Evolutionary conservation across 169 alveolate genomes (phyloP).

Genomic region (Eimeria maxima): DNA sequence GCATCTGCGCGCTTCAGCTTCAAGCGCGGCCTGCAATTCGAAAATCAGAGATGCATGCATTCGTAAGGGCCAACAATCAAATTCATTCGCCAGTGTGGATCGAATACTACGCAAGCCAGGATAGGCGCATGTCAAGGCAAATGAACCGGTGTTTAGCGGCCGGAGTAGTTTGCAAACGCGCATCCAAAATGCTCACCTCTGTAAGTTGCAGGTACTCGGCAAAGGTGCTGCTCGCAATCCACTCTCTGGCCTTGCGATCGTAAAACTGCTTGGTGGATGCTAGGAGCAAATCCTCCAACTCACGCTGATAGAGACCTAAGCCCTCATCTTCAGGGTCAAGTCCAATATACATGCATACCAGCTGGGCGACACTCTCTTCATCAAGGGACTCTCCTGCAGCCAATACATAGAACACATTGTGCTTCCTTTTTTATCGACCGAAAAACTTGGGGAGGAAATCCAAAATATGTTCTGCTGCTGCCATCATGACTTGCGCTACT

Average conservation of each 20-base stretch:
- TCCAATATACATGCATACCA: constrained; percentile 81
- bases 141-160: background rate
- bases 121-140: background rate
- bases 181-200: constrained; percentile 68
- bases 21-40: constrained; percentile 79
- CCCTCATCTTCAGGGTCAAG: constrained; percentile 81
- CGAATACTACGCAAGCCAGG: background rate
- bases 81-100: background rate
- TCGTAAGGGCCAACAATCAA: background rate
- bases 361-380: constrained; percentile 75
- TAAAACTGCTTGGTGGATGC: constrained; percentile 83
- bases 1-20: constrained; percentile 82
- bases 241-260: constrained; percentile 81
- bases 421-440: background rate
- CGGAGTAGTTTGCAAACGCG: background rate
- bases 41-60: background rate
- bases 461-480: background rate
- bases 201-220: constrained; percentile 85
- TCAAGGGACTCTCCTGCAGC: constrained; percentile 72
- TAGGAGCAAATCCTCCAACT: constrained; percentile 83
- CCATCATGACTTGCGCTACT: background rate
- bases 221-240: constrained; percentile 84
- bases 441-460: background rate
- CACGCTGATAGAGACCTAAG: constrained; percentile 82
- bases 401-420: no score